These are phyloP conservation scores for Exophiala sp. DNA, from an alignment of 2,329 filamentous ascomycete species.

Conservation along the genomic window DNA sequence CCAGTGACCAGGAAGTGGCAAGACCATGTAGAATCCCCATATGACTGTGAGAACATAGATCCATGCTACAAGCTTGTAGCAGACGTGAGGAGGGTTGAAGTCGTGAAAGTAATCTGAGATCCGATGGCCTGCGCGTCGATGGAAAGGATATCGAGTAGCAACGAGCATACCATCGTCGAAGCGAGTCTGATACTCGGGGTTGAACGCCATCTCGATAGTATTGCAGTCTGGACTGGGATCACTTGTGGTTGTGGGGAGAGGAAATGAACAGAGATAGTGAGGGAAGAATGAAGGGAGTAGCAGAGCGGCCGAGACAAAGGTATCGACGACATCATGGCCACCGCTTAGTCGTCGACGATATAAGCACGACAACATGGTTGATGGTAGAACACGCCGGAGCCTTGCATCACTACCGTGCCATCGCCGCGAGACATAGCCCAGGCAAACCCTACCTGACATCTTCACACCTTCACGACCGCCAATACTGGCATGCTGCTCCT, in stretches of 20 bases:
- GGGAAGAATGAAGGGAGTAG: background rate
- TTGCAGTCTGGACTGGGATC: background rate
- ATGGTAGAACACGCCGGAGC: background rate
- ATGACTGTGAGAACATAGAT: conserved; percentile 16
- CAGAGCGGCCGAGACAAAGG: background rate
- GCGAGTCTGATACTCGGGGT: background rate
- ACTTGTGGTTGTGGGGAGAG: background rate
- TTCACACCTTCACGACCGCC: no score
- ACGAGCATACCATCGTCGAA: background rate
- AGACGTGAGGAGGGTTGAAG: conserved; percentile 11
- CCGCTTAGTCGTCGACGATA: background rate
- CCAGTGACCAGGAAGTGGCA: conserved; percentile 17
- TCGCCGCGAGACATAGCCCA: background rate
- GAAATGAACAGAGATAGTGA: background rate
- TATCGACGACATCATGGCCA: background rate
- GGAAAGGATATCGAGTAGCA: background rate
- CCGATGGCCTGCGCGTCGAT: background rate
- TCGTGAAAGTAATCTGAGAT: conserved; percentile 4
- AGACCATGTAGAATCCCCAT: conserved; percentile 15
- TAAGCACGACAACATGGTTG: background rate
- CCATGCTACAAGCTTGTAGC: conserved; percentile 15
- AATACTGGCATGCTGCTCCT: no score
- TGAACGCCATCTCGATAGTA: background rate
- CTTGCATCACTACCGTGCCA: no score
- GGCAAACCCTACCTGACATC: no score